These are phyloP conservation scores for Malus fusca DNA, from an alignment of 306 rosid species.

Conservation along the genomic window DNA sequence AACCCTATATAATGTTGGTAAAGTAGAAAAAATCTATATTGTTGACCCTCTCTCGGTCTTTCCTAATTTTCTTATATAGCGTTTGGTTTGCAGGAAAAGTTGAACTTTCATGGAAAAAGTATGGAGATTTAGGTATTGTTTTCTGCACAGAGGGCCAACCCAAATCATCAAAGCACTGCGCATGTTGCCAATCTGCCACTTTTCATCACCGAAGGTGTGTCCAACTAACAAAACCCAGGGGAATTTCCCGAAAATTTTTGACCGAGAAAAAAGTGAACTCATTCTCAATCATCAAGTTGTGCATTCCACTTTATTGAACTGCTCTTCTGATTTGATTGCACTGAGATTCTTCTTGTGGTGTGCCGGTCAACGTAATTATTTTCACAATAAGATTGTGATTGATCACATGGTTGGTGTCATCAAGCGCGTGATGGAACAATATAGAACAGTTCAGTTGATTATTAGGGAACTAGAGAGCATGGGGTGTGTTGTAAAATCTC, in stretches of 20 bases:
- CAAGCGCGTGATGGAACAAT: conserved; percentile 22
- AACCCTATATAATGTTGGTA: too few species aligned
- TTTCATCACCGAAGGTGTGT: conserved; percentile 1
- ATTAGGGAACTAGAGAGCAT: conserved; percentile 29
- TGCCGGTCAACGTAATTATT: conserved; percentile 32
- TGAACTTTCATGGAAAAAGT: conserved; percentile 12
- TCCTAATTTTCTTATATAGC: not conserved
- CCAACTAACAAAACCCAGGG: conserved; percentile 5
- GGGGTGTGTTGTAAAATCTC: conserved; percentile 43
- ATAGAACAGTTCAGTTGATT: conserved; percentile 30
- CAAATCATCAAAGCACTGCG: conserved; percentile 11
- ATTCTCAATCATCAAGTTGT: conserved; percentile 25
- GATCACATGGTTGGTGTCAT: conserved; percentile 35
- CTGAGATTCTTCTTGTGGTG: conserved; percentile 48
- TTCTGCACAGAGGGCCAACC: conserved; percentile 2
- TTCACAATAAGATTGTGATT: conserved; percentile 17
- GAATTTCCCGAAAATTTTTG: not conserved
- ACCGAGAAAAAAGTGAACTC: not conserved
- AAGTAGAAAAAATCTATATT: too few species aligned
- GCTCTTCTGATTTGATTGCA: conserved; percentile 50
- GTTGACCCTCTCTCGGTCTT: too few species aligned
- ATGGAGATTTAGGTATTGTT: conserved; percentile 22
- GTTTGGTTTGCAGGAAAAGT: not conserved
- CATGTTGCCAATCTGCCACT: conserved; percentile 1
- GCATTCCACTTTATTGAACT: conserved; percentile 27